These are phyloP conservation scores for Kuraishia hungarica DNA, from an alignment of 805 yeast species.

Conservation along the genomic window DNA sequence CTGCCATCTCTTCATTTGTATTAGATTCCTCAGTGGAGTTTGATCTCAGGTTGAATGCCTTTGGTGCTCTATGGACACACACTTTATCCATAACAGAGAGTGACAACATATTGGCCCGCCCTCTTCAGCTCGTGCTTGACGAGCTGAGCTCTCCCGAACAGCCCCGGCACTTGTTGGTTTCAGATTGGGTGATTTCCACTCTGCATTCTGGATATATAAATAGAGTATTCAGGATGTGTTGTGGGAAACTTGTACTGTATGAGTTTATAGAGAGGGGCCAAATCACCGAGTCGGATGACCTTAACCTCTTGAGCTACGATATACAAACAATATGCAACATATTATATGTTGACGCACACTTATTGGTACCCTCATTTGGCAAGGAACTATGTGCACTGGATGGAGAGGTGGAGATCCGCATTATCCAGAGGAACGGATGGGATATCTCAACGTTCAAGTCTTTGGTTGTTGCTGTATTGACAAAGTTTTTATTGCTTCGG, in stretches of 20 bases:
- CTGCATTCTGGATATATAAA: slow-evolving; percentile 47
- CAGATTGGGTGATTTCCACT: slow-evolving; percentile 39
- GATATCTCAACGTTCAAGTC: slow-evolving; percentile 55
- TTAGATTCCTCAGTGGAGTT: slow-evolving; percentile 26
- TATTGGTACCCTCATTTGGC: slow-evolving; percentile 38
- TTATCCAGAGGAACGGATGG: slow-evolving; percentile 35
- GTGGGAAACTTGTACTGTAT: slow-evolving; percentile 5
- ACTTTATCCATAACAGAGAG: slow-evolving; percentile 40
- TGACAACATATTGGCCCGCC: slow-evolving; percentile 45
- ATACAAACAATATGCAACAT: slow-evolving; percentile 44
- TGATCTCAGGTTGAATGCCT: slow-evolving; percentile 39
- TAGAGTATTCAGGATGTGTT: slow-evolving; percentile 46
- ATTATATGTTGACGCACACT: slow-evolving; percentile 33
- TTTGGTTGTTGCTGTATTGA: slow-evolving; percentile 35
- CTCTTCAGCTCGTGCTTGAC: slow-evolving; percentile 63
- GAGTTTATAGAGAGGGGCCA: slow-evolving; percentile 18
- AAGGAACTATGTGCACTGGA: slow-evolving; percentile 54
- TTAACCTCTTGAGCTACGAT: slow-evolving; percentile 54
- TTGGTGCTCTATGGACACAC: slow-evolving; percentile 70
- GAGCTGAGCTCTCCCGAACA: slow-evolving; percentile 37
- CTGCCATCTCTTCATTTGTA: slow-evolving; percentile 55
- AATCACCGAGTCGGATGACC: slow-evolving; percentile 45
- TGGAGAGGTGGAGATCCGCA: slow-evolving; percentile 30
- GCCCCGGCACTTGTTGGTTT: slow-evolving; percentile 31
- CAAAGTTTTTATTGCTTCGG: slow-evolving; percentile 32